Evolutionary conservation across 2,329 filamentous ascomycete species (phyloP).

Genomic region (Cladosporium sp.): DNA sequence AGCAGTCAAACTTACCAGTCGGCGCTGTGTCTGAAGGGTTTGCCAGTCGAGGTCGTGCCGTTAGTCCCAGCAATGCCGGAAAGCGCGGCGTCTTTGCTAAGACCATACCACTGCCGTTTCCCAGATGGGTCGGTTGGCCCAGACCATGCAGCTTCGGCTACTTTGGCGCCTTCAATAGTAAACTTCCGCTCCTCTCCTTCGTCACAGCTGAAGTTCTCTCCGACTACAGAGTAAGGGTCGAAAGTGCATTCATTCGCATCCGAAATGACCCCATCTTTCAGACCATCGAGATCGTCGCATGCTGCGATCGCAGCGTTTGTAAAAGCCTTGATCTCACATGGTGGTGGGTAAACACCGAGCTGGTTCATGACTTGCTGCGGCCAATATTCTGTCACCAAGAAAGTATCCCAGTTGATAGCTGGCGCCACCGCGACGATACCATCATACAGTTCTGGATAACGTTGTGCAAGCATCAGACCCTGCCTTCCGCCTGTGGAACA

Average conservation of each 20-base stretch:
- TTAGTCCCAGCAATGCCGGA: conserved; percentile 21
- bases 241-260: conserved; percentile 36
- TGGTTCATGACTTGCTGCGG: conserved; percentile 38
- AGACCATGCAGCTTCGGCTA: conserved; percentile 38
- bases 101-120: conserved; percentile 38
- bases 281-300: conserved; percentile 43
- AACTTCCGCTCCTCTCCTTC: conserved; percentile 30
- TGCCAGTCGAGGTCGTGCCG: not conserved
- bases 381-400: conserved; percentile 35
- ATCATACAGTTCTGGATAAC: conserved; percentile 43
- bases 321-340: conserved; percentile 43
- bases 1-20: conserved; percentile 32
- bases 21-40: conserved; percentile 36
- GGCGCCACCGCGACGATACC: conserved; percentile 46
- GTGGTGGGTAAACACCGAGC: conserved; percentile 32
- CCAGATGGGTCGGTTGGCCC: conserved; percentile 33
- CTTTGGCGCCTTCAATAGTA: conserved; percentile 34
- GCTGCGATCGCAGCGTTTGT: conserved; percentile 38
- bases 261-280: conserved; percentile 41
- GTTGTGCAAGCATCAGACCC: conserved; percentile 42
- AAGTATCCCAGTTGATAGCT: conserved; percentile 42
- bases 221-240: conserved; percentile 36
- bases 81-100: conserved; percentile 27
- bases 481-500: conserved; percentile 45
- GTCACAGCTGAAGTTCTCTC: conserved; percentile 31